Percentiles rank a stretch among this genome's conserved stretches.
These are phyloP conservation scores for Abortiporus biennis DNA, from an alignment of 1,284 basidiomycete genomes.

Conservation along the genomic window DNA sequence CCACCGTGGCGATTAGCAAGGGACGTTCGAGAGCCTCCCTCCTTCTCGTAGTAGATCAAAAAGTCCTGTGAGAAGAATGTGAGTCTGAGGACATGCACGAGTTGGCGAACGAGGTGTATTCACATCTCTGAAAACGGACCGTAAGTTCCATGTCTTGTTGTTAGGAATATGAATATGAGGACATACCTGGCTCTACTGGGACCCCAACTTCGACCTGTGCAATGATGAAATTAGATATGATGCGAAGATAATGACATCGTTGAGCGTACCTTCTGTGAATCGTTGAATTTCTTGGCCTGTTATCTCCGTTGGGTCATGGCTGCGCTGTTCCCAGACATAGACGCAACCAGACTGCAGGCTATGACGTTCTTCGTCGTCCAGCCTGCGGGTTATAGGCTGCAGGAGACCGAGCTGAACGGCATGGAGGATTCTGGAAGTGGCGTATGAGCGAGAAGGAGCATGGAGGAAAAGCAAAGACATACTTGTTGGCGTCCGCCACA, in stretches of 20 bases:
- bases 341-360: conserved; percentile 34
- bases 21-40: conserved; percentile 22
- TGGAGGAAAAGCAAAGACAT: background rate
- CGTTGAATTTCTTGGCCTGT: conserved; percentile 36
- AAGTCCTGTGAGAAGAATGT: conserved; percentile 25
- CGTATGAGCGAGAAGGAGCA: conserved; percentile 6
- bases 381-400: conserved; percentile 34
- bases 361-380: conserved; percentile 38
- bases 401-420: conserved; percentile 25
- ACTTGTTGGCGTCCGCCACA: conserved; percentile 26
- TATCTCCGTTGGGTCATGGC: conserved; percentile 29
- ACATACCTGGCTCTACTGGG: conserved; percentile 8
- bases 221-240: background rate
- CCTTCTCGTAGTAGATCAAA: conserved; percentile 34
- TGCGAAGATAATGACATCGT: conserved; percentile 20
- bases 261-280: conserved; percentile 36
- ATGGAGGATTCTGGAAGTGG: conserved; percentile 24
- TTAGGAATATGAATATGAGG: background rate
- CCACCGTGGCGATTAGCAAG: conserved; percentile 22
- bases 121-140: background rate
- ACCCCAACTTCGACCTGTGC: conserved; percentile 7
- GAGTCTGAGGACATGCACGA: conserved; percentile 4
- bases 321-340: conserved; percentile 42
- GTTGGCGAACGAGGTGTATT: background rate
- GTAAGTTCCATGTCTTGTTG: background rate